Evolutionary conservation across 768 basidiomycete species (phyloP).

Genomic region (Tylopilus plumbeoviolaceoides): DNA sequence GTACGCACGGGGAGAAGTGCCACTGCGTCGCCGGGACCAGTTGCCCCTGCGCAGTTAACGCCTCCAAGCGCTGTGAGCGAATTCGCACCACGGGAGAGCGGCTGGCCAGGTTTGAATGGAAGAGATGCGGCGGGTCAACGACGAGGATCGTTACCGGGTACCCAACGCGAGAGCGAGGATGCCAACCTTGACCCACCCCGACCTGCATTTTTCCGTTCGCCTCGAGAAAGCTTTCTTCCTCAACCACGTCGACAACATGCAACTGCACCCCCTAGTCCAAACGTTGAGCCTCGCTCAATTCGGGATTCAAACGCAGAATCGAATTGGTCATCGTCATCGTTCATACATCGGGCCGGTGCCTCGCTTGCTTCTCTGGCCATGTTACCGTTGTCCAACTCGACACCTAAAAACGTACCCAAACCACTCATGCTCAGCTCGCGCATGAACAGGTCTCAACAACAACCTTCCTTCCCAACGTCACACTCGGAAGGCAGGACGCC

Average conservation of each 20-base stretch:
- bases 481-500: slow-evolving; percentile 37
- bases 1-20: slow-evolving; percentile 17
- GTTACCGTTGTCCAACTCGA: slow-evolving; percentile 30
- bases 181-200: slow-evolving; percentile 48
- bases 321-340: slow-evolving; percentile 12
- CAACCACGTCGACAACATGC: slow-evolving; percentile 27
- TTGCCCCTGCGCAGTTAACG: slow-evolving; percentile 4
- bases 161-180: slow-evolving; percentile 33
- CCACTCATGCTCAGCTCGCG: slow-evolving; percentile 63
- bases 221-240: slow-evolving; percentile 51
- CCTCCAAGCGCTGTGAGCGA: slow-evolving; percentile 25
- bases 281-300: slow-evolving; percentile 3
- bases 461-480: slow-evolving; percentile 21
- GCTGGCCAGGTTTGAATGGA: slow-evolving; percentile 10
- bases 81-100: slow-evolving; percentile 7
- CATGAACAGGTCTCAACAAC: slow-evolving; percentile 22
- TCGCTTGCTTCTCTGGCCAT: slow-evolving; percentile 43
- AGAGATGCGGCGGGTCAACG: slow-evolving; percentile 18
- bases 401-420: slow-evolving; percentile 53
- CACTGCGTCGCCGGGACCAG: slow-evolving; percentile 2
- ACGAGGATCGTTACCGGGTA: slow-evolving; percentile 39
- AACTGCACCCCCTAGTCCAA: slow-evolving; percentile 33
- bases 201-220: slow-evolving; percentile 54
- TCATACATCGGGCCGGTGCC: slow-evolving; percentile 37
- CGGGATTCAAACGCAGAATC: slow-evolving; percentile 24